A percentile compares a stretch with the other conserved stretches of the same genome.
Conservation (phyloP, 2,329 filamentous ascomycete species). For the Fusarium metavorans region DNA sequence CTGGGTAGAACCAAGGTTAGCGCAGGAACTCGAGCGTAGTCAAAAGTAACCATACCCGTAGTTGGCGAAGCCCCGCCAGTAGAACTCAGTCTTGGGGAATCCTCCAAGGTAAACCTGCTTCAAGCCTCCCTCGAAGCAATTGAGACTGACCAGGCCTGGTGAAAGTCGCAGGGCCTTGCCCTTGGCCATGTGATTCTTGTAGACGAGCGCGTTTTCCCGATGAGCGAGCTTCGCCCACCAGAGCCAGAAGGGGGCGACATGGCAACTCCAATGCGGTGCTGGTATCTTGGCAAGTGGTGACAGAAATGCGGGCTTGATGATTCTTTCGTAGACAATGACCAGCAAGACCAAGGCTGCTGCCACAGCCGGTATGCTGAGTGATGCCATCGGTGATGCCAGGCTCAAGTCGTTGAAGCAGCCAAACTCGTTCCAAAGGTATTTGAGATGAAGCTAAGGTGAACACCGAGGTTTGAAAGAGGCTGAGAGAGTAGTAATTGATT, state of each 20-base stretch:
- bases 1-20: not conserved
- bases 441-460: not conserved
- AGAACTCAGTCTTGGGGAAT: not conserved
- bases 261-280: conserved; percentile 25
- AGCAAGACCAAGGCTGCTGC: not conserved
- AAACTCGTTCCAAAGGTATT: not conserved
- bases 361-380: not conserved
- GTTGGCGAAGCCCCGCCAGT: not conserved
- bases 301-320: conserved; percentile 9
- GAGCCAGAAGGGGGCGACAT: conserved; percentile 19
- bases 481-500: not conserved
- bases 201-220: conserved; percentile 15
- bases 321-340: not conserved
- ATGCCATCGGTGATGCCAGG: not conserved
- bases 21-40: not conserved
- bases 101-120: not conserved
- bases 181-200: not conserved
- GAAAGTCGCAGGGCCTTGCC: not conserved
- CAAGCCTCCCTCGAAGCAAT: not conserved
- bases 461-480: not conserved
- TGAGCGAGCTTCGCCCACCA: conserved; percentile 3
- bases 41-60: not conserved
- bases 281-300: conserved; percentile 28
- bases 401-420: not conserved
- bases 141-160: not conserved